Evolutionary conservation across 371 early-diverging fungal genomes (phyloP).

Genomic region (Mortierella sp.): DNA sequence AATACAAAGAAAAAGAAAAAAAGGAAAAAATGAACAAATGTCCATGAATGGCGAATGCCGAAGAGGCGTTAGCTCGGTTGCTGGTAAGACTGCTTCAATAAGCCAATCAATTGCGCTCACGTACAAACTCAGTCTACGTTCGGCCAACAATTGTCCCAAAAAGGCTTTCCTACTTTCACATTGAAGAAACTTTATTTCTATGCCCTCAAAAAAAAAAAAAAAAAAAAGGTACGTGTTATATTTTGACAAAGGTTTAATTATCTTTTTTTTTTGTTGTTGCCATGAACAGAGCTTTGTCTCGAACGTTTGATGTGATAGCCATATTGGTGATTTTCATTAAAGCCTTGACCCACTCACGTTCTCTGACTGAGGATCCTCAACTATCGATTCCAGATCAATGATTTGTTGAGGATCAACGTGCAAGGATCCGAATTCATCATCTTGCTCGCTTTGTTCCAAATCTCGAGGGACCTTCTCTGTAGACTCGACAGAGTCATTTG

Average conservation of each 20-base stretch:
- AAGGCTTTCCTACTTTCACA: not conserved
- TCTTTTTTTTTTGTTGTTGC: too few species aligned
- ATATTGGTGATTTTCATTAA: too few species aligned
- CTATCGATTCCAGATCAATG: not conserved
- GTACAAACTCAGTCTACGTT: constrained; percentile 1
- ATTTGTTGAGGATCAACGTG: not conserved
- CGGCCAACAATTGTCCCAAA: not conserved
- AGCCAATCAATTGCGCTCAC: not conserved
- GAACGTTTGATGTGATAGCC: too few species aligned
- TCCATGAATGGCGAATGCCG: constrained; percentile 3
- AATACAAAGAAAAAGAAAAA: not conserved
- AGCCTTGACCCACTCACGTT: not conserved
- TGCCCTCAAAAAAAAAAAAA: too few species aligned
- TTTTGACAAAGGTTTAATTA: too few species aligned
- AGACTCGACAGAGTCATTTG: not conserved
- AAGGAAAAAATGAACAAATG: constrained; percentile 1
- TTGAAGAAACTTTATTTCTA: too few species aligned
- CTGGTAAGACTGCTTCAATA: not conserved
- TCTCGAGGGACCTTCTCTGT: not conserved
- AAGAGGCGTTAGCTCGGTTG: not conserved
- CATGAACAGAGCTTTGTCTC: not conserved
- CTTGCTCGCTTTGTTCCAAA: not conserved
- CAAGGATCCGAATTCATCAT: not conserved
- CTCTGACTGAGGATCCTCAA: not conserved
- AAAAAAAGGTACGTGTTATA: too few species aligned